phyloP scores from a whole-genome alignment of 2,329 filamentous ascomycete species.

The Anthostomella pinea region DNA sequence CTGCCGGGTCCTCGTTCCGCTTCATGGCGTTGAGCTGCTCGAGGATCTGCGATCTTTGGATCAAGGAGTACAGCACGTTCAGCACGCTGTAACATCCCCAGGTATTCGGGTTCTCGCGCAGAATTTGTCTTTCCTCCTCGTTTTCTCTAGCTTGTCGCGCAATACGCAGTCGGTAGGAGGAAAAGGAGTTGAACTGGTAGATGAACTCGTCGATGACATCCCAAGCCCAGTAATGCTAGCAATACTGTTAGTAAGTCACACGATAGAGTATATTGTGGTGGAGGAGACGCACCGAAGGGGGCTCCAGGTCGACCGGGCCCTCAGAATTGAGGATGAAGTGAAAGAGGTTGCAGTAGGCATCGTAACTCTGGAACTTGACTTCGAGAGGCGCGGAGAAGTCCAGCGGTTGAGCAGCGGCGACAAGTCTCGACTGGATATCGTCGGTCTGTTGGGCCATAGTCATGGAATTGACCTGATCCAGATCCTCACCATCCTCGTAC shows the following conservation, averaged over 20 bases:
- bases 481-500: conserved; percentile 81
- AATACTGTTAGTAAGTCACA: conserved; percentile 19
- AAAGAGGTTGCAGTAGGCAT: conserved; percentile 98
- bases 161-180: conserved; percentile 89
- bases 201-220: conserved; percentile 99
- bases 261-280: neutral
- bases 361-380: conserved; percentile 97
- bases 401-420: conserved; percentile 87
- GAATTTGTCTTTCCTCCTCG: conserved; percentile 86
- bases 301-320: conserved; percentile 95
- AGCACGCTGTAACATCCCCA: conserved; percentile 99
- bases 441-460: conserved; percentile 73
- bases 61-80: conserved; percentile 98
- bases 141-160: conserved; percentile 75
- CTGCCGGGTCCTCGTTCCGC: conserved; percentile 83
- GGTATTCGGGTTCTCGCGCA: conserved; percentile 96
- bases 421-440: conserved; percentile 89
- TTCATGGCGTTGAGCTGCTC: conserved; percentile 96
- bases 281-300: conserved; percentile 74
- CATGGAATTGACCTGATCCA: conserved; percentile 70
- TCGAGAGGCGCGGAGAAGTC: conserved; percentile 96
- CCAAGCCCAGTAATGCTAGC: conserved; percentile 99
- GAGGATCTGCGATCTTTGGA: conserved; percentile 96
- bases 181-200: conserved; percentile 99
- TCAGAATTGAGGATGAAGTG: conserved; percentile 99